phyloP scores from a whole-genome alignment of 2,329 filamentous ascomycete species.

The Penicillium sp. region DNA sequence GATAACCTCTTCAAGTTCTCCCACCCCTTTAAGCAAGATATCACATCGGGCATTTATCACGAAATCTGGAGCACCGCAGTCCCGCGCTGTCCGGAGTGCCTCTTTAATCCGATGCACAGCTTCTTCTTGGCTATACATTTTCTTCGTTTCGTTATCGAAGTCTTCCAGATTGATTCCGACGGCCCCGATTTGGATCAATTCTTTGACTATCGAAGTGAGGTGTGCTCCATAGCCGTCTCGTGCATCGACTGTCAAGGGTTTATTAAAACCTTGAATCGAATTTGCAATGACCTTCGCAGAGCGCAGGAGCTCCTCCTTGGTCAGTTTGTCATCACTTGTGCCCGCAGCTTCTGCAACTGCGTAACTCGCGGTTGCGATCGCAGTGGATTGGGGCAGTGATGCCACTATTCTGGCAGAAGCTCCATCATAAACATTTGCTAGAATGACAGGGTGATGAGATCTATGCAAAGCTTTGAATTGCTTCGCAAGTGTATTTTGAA shows the following conservation, averaged over 20 bases:
- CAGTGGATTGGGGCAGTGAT: constrained; percentile 30
- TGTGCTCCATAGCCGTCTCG: constrained; percentile 45
- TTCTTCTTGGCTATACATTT: constrained; percentile 18
- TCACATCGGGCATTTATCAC: constrained; percentile 64
- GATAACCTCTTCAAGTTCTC: constrained; percentile 56
- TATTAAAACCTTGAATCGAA: not conserved
- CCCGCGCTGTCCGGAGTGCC: constrained; percentile 37
- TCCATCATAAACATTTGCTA: constrained; percentile 15
- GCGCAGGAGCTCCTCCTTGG: constrained; percentile 57
- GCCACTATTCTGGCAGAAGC: constrained; percentile 8
- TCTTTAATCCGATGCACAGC: constrained; percentile 54
- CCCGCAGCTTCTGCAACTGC: constrained; percentile 51
- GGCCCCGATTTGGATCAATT: constrained; percentile 41
- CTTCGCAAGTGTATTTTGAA: constrained; percentile 12
- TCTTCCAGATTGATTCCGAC: constrained; percentile 57
- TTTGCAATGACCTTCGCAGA: not conserved
- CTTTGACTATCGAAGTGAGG: constrained; percentile 6
- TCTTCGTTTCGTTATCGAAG: constrained; percentile 41
- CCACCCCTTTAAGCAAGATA: constrained; percentile 45
- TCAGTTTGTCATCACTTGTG: not conserved
- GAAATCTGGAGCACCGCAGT: constrained; percentile 58
- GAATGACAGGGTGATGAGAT: constrained; percentile 12
- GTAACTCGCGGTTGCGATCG: constrained; percentile 58
- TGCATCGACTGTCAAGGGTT: not conserved
- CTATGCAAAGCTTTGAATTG: constrained; percentile 9